phyloP scores from a whole-genome alignment of 1,284 basidiomycete genomes.

The Apiotrichum mycotoxinovorans region DNA sequence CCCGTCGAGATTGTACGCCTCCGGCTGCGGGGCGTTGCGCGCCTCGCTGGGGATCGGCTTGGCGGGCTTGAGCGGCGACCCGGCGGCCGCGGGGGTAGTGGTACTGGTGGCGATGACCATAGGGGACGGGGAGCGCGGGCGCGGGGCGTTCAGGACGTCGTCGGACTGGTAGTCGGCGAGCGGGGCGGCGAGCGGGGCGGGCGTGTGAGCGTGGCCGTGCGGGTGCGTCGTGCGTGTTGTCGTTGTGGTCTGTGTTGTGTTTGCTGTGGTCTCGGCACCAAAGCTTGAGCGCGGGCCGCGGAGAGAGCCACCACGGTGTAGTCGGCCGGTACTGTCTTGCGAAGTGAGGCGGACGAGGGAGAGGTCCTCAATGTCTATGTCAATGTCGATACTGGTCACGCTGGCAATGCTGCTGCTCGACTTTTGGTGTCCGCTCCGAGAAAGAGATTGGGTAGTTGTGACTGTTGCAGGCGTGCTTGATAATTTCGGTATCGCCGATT shows the following conservation, averaged over 20 bases:
- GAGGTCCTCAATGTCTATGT: background rate
- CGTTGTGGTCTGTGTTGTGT: no score
- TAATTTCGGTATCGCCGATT: no score
- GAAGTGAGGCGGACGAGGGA: conserved; percentile 1
- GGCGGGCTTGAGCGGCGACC: background rate
- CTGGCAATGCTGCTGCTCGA: no score
- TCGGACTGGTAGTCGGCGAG: conserved; percentile 5
- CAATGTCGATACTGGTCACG: background rate
- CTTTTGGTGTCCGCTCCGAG: no score
- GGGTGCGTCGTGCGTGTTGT: background rate
- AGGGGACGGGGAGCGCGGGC: background rate
- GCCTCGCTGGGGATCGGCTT: background rate
- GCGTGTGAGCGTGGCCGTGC: background rate
- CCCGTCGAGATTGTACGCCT: background rate
- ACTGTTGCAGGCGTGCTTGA: no score
- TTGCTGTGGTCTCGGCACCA: background rate
- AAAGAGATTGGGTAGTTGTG: no score
- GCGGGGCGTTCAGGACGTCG: conserved; percentile 11
- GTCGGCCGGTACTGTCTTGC: background rate
- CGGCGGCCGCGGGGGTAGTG: background rate
- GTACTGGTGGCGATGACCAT: background rate
- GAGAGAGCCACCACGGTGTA: background rate
- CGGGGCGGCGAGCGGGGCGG: background rate
- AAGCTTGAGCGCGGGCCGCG: background rate
- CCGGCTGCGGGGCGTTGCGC: background rate